Base-by-base conservation (phyloP, 2,329 filamentous ascomycete species). In the Cylindrodendrum hubeiense region DNA sequence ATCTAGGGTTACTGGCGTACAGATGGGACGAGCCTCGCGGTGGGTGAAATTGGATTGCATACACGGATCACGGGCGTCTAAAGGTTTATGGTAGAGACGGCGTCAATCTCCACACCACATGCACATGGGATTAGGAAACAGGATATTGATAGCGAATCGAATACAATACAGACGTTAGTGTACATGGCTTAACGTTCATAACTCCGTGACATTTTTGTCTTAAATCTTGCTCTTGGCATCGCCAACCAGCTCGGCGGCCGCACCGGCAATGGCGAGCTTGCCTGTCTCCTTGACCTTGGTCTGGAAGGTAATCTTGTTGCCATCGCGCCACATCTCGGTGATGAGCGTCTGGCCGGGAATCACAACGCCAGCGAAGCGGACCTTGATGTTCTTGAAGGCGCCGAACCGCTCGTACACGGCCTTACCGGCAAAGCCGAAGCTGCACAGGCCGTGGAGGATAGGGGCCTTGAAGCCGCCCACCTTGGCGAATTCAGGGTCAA, bases 371-470 rank as follows among this genome's bases (percentile, higher is more conserved):
- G 93, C 93, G 79, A 97, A 97, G 69, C 94, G 87, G 24, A 97
- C 94, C 86, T 97, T 97, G 84, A 97, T 90, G 83, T 94, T 97
- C 86, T 92, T 93, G 83, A 92, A 94, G 50, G 87, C 82, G 4
- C 96, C 96, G 75, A 90, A 98, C 68, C 86, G 91, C 81, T 94
- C 88, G 79, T 95, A 92, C 41, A 99, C 90, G 65, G 95, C 94
- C 87, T 97, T 98, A 70, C 91, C 93, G 17, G 93, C 91, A 71
- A 98, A 89, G 72, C 96, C 96, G 76, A 99, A 95, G 78, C 91
- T 96, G 87, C 94, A 97, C 39, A 99, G 89, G n/a, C 96, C 96
- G 84, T 99, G 96, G 58, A 99, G 86, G 78, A 99, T 99, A 13
- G 96, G 96, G 28, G 85, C 89, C 83, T 96, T 92, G 89, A 99